A percentile compares a stretch with the other conserved stretches of the same genome.
Conservation (phyloP, 345 rosid genomes). For the Trapa incisa region DNA sequence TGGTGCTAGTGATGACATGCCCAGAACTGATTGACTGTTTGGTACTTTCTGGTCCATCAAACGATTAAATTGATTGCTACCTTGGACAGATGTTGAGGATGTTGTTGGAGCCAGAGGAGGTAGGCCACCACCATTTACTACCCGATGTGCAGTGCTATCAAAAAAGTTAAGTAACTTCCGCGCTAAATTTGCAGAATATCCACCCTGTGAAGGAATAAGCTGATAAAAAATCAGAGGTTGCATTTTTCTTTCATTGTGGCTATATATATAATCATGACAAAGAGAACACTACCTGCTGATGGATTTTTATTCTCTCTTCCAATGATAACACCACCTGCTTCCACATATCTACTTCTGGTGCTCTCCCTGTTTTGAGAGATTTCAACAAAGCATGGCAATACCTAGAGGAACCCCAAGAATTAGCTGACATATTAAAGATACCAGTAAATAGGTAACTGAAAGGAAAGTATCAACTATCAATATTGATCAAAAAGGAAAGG, state of each 20-base stretch:
- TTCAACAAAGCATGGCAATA: constrained; percentile 63
- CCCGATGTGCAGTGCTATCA: constrained; percentile 69
- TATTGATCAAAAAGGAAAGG: neutral
- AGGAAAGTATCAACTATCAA: neutral
- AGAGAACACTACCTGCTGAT: constrained; percentile 48
- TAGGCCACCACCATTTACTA: constrained; percentile 49
- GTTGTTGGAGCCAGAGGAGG: constrained; percentile 51
- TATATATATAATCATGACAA: neutral
- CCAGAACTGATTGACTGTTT: constrained; percentile 65
- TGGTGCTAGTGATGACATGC: constrained; percentile 58
- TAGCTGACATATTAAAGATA: constrained; percentile 4
- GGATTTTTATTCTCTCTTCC: constrained; percentile 59
- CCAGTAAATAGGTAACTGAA: constrained; percentile 1
- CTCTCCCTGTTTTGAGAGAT: constrained; percentile 59
- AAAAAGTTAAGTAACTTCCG: constrained; percentile 68
- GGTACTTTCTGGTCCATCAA: constrained; percentile 37
- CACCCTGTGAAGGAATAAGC: constrained; percentile 39
- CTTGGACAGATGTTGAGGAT: constrained; percentile 27
- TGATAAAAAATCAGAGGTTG: neutral
- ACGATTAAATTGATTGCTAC: constrained; percentile 27
- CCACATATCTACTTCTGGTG: constrained; percentile 61
- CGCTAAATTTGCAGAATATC: constrained; percentile 57
- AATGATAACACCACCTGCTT: constrained; percentile 43
- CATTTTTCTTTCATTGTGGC: neutral
- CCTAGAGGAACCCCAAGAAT: constrained; percentile 21